Conservation (phyloP, 2,329 filamentous ascomycete genomes). For the Ascochyta lentis region DNA sequence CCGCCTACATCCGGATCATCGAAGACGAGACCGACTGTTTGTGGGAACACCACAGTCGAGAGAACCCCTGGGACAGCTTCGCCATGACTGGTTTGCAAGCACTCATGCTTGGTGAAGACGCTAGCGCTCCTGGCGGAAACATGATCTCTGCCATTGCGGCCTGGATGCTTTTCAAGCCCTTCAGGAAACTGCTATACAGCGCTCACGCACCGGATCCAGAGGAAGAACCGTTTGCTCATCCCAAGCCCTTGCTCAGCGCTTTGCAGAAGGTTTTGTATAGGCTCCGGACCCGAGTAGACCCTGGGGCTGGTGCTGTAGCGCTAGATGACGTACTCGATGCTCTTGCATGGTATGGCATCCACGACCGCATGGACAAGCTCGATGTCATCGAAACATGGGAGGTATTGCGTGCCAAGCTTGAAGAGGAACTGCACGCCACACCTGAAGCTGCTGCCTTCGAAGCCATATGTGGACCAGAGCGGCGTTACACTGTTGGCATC, state of each 20-base stretch:
- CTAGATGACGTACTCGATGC: constrained; percentile 47
- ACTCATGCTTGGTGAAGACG: constrained; percentile 43
- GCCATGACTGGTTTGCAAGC: constrained; percentile 64
- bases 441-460: constrained; percentile 50
- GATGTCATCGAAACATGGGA: constrained; percentile 65
- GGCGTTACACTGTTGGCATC: constrained; percentile 41
- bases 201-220: constrained; percentile 56
- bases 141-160: constrained; percentile 63
- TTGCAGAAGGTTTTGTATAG: constrained; percentile 61
- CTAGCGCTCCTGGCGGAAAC: constrained; percentile 47
- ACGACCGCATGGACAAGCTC: constrained; percentile 48
- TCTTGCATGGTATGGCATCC: constrained; percentile 51
- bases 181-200: constrained; percentile 62
- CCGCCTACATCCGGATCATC: constrained; percentile 66
- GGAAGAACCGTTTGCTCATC: constrained; percentile 54
- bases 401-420: constrained; percentile 57
- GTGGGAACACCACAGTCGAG: constrained; percentile 64
- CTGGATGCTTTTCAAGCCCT: constrained; percentile 65
- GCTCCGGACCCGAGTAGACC: constrained; percentile 53
- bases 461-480: constrained; percentile 55
- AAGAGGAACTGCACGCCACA: constrained; percentile 59
- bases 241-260: constrained; percentile 59
- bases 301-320: constrained; percentile 41
- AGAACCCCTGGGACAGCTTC: constrained; percentile 64
- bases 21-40: constrained; percentile 66